Evolutionary conservation across 2,329 filamentous ascomycete genomes (phyloP), one percentile per base, ranked within the genome.

Genomic region (Fusarium sp.): DNA sequence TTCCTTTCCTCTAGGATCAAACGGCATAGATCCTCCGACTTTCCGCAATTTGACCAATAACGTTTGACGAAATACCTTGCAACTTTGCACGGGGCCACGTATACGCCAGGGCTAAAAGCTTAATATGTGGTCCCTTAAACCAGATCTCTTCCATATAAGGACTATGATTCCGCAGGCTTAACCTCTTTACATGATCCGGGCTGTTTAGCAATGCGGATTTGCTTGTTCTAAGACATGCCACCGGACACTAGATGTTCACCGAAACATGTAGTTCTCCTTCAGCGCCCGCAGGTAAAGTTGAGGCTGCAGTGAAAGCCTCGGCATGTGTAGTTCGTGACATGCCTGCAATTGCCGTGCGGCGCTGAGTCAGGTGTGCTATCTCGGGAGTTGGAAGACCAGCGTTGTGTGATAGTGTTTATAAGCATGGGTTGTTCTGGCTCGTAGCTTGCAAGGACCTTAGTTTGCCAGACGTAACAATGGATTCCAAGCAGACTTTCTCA

Each of bases 91-190:
- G 8, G 11, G 31, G 18, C 19, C 5, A 30, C n/a, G 23, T 23
- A 14, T 10, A 25, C 16, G 10, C 12, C 16, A 50, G 28, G 30
- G 48, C 16, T 4, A 4, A 50, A 50, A 50, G 30, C 30, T n/a
- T 50, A 50, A 50, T 50, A 25, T 50, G 31, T 50, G 48, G 48
- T 30, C 21, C 46, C 21, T 2, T 37, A 5, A 12, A 37, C 16
- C 28, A 31, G 30, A 50, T 50, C 48, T 25, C 21, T 50, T 37
- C 48, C 48, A 21, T 9, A 37, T 25, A 14, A 25, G 30, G 30
- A 50, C 48, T 37, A n/a, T 50, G 4, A 7, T 16, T 25, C 48
- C 48, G 48, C 18, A 8, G 7, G 10, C 23, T 18, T 25, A 14
- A n/a, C 30, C 30, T 50, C 48, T 12, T 25, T 37, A 12, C 48